Percentiles rank a stretch among this genome's conserved stretches.
phyloP scores from a whole-genome alignment of 2,329 filamentous ascomycete species.

The Alternaria conjuncta region DNA sequence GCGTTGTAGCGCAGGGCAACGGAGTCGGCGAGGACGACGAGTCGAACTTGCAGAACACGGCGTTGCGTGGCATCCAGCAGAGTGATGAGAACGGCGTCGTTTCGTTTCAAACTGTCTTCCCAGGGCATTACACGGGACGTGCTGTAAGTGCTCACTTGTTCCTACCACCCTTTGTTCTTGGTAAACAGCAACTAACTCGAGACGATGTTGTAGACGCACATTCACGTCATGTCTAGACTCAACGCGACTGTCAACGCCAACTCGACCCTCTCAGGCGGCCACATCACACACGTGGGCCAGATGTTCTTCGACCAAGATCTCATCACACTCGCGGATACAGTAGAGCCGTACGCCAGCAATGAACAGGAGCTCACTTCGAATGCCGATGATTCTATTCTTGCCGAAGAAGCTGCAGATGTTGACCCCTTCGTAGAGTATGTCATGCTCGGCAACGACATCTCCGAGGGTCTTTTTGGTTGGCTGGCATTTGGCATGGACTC shows the following conservation, averaged over 20 bases:
- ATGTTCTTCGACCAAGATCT: conserved; percentile 53
- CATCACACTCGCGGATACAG: conserved; percentile 55
- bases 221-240: conserved; percentile 52
- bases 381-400: conserved; percentile 58
- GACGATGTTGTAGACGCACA: conserved; percentile 36
- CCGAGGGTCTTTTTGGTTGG: conserved; percentile 44
- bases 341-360: conserved; percentile 53
- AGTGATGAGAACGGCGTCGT: conserved; percentile 57
- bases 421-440: conserved; percentile 67
- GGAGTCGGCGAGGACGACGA: conserved; percentile 47
- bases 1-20: conserved; percentile 51
- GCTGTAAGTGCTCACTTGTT: conserved; percentile 21
- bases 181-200: neutral
- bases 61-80: conserved; percentile 57
- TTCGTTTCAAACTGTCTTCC: conserved; percentile 57
- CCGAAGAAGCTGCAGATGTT: conserved; percentile 55
- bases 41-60: conserved; percentile 44
- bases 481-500: conserved; percentile 43
- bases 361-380: conserved; percentile 57
- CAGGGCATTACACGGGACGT: conserved; percentile 48
- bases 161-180: neutral
- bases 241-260: conserved; percentile 47
- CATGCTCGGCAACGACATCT: conserved; percentile 58
- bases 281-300: conserved; percentile 53
- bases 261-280: conserved; percentile 48